Conservation (phyloP, 108 stramenopile species). For the Parmales sp. region DNA sequence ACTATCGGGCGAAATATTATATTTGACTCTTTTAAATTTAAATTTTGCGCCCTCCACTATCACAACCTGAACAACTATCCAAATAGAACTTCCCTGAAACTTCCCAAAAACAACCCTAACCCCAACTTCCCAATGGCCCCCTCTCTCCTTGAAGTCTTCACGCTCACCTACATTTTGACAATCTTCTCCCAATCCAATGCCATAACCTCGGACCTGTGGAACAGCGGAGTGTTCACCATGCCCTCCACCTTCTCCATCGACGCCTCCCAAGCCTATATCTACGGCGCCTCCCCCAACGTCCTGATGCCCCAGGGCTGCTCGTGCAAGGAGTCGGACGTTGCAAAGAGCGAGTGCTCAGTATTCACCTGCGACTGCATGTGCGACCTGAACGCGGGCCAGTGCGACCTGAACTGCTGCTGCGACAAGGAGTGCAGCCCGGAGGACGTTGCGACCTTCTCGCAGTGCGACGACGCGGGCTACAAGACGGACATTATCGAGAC, state of each 20-base stretch:
- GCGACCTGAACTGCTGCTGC: conserved; percentile 59
- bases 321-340: conserved; percentile 20
- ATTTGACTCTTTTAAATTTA: too few relatives aligned
- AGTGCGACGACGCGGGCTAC: conserved; percentile 23
- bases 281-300: neutral
- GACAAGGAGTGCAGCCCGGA: conserved; percentile 45
- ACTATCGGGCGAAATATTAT: too few relatives aligned
- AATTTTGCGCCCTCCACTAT: too few relatives aligned
- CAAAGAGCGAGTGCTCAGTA: conserved; percentile 18
- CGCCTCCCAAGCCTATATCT: neutral
- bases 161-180: too few relatives aligned
- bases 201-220: too few relatives aligned
- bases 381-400: conserved; percentile 49
- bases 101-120: too few relatives aligned
- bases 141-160: too few relatives aligned
- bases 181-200: too few relatives aligned
- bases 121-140: too few relatives aligned
- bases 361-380: conserved; percentile 53
- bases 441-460: conserved; percentile 26
- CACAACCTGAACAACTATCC: too few relatives aligned
- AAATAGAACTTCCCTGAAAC: too few relatives aligned
- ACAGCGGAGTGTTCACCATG: too few relatives aligned
- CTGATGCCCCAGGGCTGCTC: conserved; percentile 37
- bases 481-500: neutral
- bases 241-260: neutral